A percentile compares a stretch with the other conserved stretches of the same genome.
Evolutionary conservation across 129 eudicot genomes (phyloP).

Genomic region (carrot (Daucus carota)): DNA sequence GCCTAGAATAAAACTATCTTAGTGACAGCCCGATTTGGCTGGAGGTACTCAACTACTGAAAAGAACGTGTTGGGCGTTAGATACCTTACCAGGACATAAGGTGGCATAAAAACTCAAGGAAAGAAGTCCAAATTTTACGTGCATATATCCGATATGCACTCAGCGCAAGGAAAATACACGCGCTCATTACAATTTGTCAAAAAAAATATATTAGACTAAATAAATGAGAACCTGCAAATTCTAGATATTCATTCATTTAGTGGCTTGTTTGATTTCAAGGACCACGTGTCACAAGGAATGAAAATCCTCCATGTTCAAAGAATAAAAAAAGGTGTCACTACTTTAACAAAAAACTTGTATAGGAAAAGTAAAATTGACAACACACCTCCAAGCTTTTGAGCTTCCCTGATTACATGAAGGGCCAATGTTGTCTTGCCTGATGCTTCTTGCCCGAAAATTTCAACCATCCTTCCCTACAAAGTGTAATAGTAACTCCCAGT

Average conservation of each 20-base stretch:
- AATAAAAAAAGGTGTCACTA: neutral
- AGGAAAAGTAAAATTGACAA: slow-evolving; percentile 3
- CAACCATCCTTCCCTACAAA: slow-evolving; percentile 91
- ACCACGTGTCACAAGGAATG: neutral
- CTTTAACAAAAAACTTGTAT: neutral
- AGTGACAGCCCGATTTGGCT: neutral
- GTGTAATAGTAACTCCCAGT: slow-evolving; percentile 16
- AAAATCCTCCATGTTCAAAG: neutral
- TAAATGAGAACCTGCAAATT: neutral
- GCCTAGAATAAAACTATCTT: neutral
- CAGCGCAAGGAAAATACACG: neutral
- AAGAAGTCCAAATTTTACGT: neutral
- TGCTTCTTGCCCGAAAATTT: slow-evolving; percentile 86
- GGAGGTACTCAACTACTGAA: neutral
- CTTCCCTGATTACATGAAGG: slow-evolving; percentile 82
- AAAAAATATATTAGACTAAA: neutral
- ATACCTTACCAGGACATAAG: neutral
- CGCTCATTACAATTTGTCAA: neutral
- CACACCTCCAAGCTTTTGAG: slow-evolving; percentile 96
- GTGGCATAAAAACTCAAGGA: neutral
- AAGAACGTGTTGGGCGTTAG: neutral
- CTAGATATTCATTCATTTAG: neutral
- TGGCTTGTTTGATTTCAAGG: neutral
- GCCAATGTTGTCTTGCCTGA: slow-evolving; percentile 99
- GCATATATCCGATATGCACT: neutral